Base-by-base conservation (phyloP, 768 basidiomycete genomes). In the Punctularia strigosozonata region DNA sequence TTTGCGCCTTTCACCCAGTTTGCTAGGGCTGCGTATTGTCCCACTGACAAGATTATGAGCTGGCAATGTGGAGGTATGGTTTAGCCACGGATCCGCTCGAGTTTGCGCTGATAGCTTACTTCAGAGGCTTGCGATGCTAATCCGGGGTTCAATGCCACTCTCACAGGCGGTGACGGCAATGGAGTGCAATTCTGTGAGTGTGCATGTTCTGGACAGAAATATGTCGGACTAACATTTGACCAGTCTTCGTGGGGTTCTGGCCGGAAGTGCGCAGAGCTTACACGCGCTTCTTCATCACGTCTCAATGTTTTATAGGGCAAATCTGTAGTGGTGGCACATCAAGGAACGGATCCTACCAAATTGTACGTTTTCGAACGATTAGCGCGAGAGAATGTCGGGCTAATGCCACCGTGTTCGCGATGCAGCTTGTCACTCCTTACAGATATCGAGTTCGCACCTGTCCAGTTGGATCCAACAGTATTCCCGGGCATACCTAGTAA, bases 211-310 rank as follows among this genome's bases (percentile, higher is more conserved):
- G 2, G 4, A 3, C 20, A 17, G 33, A 12, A 14, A 12, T 21
- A 1, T 12, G 22, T 18, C 34, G 36, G 33, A 38, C 28, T 1
- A n/a, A 5, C 14, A n/a, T 4, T 7, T 31, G n/a, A 22, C 4
- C 39, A 75, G 73, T 59, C 46, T 76, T 65, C 46, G 73, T 77
- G n/a, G 76, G 77, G 5, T 74, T 68, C 46, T 76, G 72, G 63
- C 66, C 69, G 1, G 44, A 57, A 5, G 54, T n/a, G n/a, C n/a
- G n/a, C n/a, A n/a, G n/a, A n/a, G n/a, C n/a, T n/a, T n/a, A n/a
- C 14, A 18, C 13, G 33, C 41, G 17, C 14, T 26, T 39, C n/a
- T 34, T 28, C 20, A 20, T 4, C 20, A 17, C 34, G 22, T 40
- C 33, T 32, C 10, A 22, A n/a, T 4, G 18, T 18, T 23, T 22